phyloP scores from a whole-genome alignment of 768 basidiomycete genomes.

The Austroboletus eburneus region DNA sequence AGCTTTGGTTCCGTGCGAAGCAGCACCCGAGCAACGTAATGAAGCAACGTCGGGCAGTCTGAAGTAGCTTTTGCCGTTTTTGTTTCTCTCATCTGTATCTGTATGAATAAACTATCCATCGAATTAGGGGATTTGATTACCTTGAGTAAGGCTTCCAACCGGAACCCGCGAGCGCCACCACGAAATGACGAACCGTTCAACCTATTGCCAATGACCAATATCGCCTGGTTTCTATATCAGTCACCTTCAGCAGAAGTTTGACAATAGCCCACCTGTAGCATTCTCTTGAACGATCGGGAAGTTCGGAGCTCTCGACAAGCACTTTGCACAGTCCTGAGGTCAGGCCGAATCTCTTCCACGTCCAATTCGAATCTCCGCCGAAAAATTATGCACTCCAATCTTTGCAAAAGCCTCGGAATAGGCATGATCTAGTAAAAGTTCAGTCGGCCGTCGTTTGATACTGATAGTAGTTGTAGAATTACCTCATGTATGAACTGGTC shows the following conservation, averaged over 20 bases:
- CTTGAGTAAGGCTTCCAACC: conserved; percentile 77
- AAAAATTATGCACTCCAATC: conserved; percentile 81
- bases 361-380: conserved; percentile 79
- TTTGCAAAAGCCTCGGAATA: conserved; percentile 69
- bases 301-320: conserved; percentile 66
- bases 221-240: conserved; percentile 41
- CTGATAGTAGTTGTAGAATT: conserved; percentile 8
- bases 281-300: conserved; percentile 62
- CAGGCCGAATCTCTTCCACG: conserved; percentile 78
- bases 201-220: conserved; percentile 76
- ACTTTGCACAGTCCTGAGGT: conserved; percentile 66
- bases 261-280: conserved; percentile 52
- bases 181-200: conserved; percentile 81
- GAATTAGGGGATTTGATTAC: conserved; percentile 34
- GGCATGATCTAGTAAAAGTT: conserved; percentile 57
- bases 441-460: background rate
- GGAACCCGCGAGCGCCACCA: conserved; percentile 82
- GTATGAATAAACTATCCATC: background rate
- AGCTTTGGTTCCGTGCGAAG: conserved; percentile 61
- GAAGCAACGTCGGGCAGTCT: conserved; percentile 84
- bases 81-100: conserved; percentile 73
- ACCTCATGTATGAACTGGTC: conserved; percentile 84
- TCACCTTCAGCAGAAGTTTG: background rate
- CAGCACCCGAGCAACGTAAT: conserved; percentile 79
- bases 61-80: conserved; percentile 64